Evolutionary conservation across 805 yeast species (phyloP), one percentile per base, ranked within the genome.

Genomic region (Scheffersomyces coipomensis): DNA sequence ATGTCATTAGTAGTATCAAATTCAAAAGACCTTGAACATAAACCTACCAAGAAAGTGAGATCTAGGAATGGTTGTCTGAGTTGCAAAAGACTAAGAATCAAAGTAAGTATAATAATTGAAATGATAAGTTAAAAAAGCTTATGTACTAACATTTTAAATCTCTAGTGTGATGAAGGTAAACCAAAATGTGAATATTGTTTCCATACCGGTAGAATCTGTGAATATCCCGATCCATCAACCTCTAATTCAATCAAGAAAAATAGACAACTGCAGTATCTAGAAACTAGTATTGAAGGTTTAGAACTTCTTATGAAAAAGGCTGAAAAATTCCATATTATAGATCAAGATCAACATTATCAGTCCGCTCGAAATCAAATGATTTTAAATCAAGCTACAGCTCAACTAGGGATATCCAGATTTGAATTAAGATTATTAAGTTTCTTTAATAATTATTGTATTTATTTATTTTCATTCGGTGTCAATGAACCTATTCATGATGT

Each of bases 141-240:
- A 18, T 16, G 19, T 17, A 8, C n/a, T 32, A 62, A 66, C 63
- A 68, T 35, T 45, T 58, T 35, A 67, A 62, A 34, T 52, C 44
- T 8, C 50, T 32, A 62, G 67, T 64, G 69, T 36, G 46, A 59
- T 36, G 68, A 62, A 34, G 52, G 43, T 9, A 51, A 46, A 38
- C 69, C 69, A 3, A 24, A 36, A 8, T 64, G 69, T 43, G 68
- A 64, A 30, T 64, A 64, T 42, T 64, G 69, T 27, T 27, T 29
- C 2, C 60, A 60, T 39, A 58, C 66, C 3, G 15, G 15, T 27
- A n/a, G n/a, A n/a, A n/a, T n/a, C n/a, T 27, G 30, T 27, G 15
- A 13, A 8, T 27, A 24, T 7, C 15, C 36, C 8, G n/a, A n/a
- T n/a, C n/a, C n/a, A n/a, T n/a, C n/a, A n/a, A n/a, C n/a, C n/a